Evolutionary conservation across 108 stramenopile genomes (phyloP).

Genomic region (Nitzschia palea): DNA sequence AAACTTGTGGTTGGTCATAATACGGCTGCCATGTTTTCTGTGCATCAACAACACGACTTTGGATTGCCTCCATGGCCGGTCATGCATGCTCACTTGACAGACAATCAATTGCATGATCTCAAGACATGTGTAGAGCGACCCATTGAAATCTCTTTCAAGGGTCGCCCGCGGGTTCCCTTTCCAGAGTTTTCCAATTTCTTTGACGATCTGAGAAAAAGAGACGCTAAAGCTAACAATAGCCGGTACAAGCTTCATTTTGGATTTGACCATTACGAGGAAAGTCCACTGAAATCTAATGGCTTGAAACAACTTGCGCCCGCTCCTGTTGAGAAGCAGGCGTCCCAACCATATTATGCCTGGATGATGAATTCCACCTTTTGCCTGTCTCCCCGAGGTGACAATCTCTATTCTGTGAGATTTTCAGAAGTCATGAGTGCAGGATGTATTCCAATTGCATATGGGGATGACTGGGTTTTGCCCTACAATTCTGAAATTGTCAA

Average conservation of each 20-base stretch:
- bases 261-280: background rate
- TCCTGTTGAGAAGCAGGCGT: background rate
- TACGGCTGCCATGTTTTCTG: background rate
- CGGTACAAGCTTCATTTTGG: background rate
- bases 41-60: background rate
- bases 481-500: conserved; percentile 21
- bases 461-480: conserved; percentile 39
- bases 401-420: conserved; percentile 44
- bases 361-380: conserved; percentile 24
- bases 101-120: background rate
- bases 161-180: background rate
- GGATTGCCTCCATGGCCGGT: background rate
- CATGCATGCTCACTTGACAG: background rate
- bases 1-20: background rate
- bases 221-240: background rate
- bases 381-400: conserved; percentile 40
- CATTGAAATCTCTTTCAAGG: background rate
- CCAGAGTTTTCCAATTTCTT: background rate
- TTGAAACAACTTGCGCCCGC: background rate
- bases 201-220: background rate
- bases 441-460: conserved; percentile 35
- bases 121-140: too few relatives aligned
- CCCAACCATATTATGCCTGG: background rate
- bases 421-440: conserved; percentile 36
- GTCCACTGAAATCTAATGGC: background rate